phyloP scores from a whole-genome alignment of 129 eudicot species.

The Flaveria linearis region DNA sequence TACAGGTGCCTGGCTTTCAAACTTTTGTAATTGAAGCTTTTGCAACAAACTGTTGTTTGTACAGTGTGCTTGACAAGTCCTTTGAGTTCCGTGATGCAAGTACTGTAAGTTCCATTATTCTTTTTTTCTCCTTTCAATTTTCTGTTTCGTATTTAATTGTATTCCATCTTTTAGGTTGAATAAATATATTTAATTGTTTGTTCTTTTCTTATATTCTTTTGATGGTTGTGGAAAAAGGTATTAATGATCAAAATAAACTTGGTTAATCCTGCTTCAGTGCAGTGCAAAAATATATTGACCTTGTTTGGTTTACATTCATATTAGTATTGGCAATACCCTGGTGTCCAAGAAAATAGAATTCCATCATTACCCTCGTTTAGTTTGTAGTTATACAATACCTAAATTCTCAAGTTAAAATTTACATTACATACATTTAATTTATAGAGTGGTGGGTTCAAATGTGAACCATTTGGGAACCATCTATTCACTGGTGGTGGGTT shows the following conservation, averaged over 20 bases:
- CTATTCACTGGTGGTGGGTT: not conserved
- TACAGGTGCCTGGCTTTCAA: conserved; percentile 94
- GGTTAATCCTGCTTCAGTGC: conserved; percentile 9
- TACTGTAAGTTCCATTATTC: conserved; percentile 61
- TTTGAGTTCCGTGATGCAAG: conserved; percentile 90
- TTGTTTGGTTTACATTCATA: conserved; percentile 3
- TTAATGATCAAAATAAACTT: not conserved
- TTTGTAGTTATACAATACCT: not conserved
- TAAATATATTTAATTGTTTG: conserved; percentile 4
- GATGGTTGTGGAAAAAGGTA: not conserved
- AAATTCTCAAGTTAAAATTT: not conserved
- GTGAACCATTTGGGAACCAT: too few relatives aligned
- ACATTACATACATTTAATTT: not conserved
- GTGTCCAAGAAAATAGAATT: too few relatives aligned
- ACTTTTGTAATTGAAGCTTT: conserved; percentile 71
- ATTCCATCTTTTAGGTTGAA: not conserved
- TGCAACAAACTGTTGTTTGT: conserved; percentile 88
- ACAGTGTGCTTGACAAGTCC: conserved; percentile 96
- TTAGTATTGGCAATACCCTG: conserved; percentile 11
- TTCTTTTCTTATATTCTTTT: not conserved
- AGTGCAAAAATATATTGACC: not conserved
- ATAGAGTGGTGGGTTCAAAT: not conserved
- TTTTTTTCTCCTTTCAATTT: not conserved
- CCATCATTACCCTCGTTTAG: not conserved
- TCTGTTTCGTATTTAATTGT: not conserved